Evolutionary conservation across 1,284 basidiomycete genomes (phyloP).

Genomic region (Trichosporon asahii): DNA sequence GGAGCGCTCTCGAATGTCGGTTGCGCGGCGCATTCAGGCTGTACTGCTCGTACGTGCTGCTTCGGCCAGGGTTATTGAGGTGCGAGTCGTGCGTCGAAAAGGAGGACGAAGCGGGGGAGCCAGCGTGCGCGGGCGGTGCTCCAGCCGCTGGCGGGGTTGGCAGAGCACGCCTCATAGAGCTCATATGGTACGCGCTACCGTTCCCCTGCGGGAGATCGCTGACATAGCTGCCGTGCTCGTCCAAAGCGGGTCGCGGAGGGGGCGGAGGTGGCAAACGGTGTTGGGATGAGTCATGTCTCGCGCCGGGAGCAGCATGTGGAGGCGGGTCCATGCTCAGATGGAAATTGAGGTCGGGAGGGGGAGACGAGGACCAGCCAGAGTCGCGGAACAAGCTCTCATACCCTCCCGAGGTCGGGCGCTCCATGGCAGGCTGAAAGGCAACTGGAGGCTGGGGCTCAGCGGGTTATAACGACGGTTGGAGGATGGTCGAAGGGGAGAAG

Average conservation of each 20-base stretch:
- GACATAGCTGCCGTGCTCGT: background rate
- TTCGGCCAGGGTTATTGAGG: background rate
- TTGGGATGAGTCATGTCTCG: background rate
- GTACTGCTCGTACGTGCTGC: background rate
- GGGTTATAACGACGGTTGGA: background rate
- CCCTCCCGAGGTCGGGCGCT: conserved; percentile 7
- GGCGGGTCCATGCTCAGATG: background rate
- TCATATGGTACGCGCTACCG: background rate
- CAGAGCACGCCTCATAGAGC: background rate
- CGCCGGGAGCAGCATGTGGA: background rate
- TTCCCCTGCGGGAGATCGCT: background rate
- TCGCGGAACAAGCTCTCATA: conserved; percentile 9
- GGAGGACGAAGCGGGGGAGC: background rate
- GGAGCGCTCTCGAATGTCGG: background rate
- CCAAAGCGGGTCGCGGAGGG: background rate
- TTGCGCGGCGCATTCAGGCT: background rate
- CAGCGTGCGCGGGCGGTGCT: background rate
- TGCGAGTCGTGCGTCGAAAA: background rate
- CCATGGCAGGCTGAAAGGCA: background rate
- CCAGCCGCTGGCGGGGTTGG: background rate
- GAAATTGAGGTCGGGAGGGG: background rate
- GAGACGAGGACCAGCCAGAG: background rate
- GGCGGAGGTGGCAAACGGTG: background rate
- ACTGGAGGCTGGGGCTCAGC: background rate
- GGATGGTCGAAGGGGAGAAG: background rate